Evolutionary conservation across 78 protist species (phyloP).

Genomic region (Andalucia godoyi): DNA sequence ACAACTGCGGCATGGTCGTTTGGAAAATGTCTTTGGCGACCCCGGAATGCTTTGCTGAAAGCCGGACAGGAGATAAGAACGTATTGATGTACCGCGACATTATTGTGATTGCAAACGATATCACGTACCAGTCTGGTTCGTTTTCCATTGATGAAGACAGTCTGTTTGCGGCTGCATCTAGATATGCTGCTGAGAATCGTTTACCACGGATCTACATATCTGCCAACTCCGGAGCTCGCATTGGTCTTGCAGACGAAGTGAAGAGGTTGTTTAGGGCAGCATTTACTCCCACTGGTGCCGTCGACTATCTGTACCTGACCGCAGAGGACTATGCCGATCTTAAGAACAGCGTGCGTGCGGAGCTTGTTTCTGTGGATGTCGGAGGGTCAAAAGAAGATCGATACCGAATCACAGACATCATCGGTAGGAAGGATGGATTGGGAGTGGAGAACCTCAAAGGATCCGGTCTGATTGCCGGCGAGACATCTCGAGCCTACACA

Average conservation of each 20-base stretch:
- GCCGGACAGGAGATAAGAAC: constrained; percentile 10
- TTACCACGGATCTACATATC: constrained; percentile 87
- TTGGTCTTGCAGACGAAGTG: constrained; percentile 86
- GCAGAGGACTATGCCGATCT: constrained; percentile 43
- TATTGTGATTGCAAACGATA: constrained; percentile 88
- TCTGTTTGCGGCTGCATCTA: constrained; percentile 50
- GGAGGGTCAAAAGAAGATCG: constrained; percentile 13
- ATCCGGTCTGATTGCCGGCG: constrained; percentile 93
- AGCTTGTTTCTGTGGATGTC: not conserved
- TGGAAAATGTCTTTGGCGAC: constrained; percentile 61
- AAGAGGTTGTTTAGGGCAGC: constrained; percentile 46
- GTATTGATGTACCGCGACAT: constrained; percentile 33
- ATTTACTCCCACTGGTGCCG: constrained; percentile 66
- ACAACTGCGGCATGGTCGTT: constrained; percentile 85
- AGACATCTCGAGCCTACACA: constrained; percentile 82
- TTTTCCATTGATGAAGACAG: constrained; percentile 72
- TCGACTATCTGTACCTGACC: constrained; percentile 72
- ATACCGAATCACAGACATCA: constrained; percentile 45
- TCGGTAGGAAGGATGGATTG: constrained; percentile 73
- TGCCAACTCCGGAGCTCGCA: constrained; percentile 93
- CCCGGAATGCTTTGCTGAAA: constrained; percentile 67
- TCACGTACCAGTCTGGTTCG: constrained; percentile 80
- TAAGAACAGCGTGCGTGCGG: not conserved
- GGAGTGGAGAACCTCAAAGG: constrained; percentile 95
- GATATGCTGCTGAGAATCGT: constrained; percentile 59